Percentiles rank a stretch among this genome's conserved stretches.
phyloP scores from a whole-genome alignment of 805 yeast species.

The Yamadazyma scolyti region DNA sequence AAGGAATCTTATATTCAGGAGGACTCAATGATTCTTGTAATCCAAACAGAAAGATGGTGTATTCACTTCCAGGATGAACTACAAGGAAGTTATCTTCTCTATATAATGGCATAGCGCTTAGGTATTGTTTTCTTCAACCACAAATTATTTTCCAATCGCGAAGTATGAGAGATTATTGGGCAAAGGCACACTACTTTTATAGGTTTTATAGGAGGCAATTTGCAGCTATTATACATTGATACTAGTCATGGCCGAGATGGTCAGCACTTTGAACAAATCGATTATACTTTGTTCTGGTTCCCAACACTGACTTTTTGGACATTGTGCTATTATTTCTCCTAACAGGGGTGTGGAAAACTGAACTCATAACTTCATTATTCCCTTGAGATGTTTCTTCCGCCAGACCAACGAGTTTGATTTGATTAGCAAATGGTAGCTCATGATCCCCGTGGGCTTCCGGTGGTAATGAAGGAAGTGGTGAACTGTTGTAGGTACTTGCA shows the following conservation, averaged over 20 bases:
- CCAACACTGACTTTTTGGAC: conserved; percentile 34
- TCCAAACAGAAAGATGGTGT: conserved; percentile 78
- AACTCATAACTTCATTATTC: too few species aligned
- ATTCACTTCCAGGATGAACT: conserved; percentile 74
- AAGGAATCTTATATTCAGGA: conserved; percentile 74
- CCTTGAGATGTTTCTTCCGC: too few species aligned
- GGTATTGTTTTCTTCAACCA: too few species aligned
- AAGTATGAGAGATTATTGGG: too few species aligned
- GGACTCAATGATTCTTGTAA: conserved; percentile 71
- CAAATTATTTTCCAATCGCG: too few species aligned
- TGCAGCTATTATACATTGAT: too few species aligned
- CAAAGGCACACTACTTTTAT: too few species aligned
- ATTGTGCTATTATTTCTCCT: conserved; percentile 25
- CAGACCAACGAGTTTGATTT: conserved; percentile 22
- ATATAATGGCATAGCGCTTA: conserved; percentile 46
- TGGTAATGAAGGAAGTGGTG: conserved; percentile 12
- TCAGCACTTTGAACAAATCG: conserved; percentile 32
- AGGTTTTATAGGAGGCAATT: too few species aligned
- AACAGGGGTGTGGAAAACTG: too few species aligned
- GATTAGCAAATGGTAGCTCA: conserved; percentile 36
- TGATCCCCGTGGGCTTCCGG: too few species aligned
- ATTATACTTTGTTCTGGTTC: conserved; percentile 36
- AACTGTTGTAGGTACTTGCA: not conserved
- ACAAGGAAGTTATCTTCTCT: conserved; percentile 48
- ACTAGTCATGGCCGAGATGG: conserved; percentile 7